Evolutionary conservation across 164 flowering plant species (phyloP).

Genomic region (Aristolochia fimbriata): DNA sequence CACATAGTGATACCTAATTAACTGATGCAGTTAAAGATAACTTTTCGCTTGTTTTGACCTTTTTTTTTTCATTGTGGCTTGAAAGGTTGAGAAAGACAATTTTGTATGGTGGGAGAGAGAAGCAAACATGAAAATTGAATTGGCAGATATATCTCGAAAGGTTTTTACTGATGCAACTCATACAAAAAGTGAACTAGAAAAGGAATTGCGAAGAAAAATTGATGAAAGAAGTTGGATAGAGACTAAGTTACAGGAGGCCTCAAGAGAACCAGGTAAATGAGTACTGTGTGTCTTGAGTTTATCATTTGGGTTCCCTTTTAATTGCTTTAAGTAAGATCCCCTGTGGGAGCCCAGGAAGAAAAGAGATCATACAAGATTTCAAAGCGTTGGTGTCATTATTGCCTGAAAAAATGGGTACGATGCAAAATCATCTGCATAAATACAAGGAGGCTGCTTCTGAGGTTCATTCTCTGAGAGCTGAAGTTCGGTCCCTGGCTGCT

Average conservation of each 20-base stretch:
- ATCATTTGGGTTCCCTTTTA: neutral
- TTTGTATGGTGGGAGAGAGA: conserved; percentile 76
- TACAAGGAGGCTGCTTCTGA: conserved; percentile 75
- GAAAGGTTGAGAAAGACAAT: conserved; percentile 71
- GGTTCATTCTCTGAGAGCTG: conserved; percentile 69
- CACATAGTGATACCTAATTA: conserved; percentile 16
- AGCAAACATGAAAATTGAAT: conserved; percentile 48
- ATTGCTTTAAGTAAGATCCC: neutral
- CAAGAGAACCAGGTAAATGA: conserved; percentile 69
- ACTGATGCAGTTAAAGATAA: conserved; percentile 4
- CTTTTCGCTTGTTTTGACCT: conserved; percentile 12
- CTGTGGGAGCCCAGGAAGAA: conserved; percentile 54
- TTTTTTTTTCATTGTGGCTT: conserved; percentile 3
- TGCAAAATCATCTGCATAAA: conserved; percentile 67
- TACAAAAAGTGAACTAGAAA: conserved; percentile 42
- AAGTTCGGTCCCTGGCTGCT: conserved; percentile 60
- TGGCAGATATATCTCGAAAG: conserved; percentile 58
- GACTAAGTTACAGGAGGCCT: conserved; percentile 52
- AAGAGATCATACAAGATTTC: conserved; percentile 74
- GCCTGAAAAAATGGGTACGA: conserved; percentile 62
- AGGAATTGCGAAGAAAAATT: conserved; percentile 41
- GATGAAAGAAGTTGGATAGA: conserved; percentile 49
- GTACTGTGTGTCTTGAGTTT: neutral
- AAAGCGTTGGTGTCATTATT: conserved; percentile 75
- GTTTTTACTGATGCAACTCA: conserved; percentile 44